Conservation (phyloP, 176 grass and related monocot genomes). For the Avena atlantica region DNA sequence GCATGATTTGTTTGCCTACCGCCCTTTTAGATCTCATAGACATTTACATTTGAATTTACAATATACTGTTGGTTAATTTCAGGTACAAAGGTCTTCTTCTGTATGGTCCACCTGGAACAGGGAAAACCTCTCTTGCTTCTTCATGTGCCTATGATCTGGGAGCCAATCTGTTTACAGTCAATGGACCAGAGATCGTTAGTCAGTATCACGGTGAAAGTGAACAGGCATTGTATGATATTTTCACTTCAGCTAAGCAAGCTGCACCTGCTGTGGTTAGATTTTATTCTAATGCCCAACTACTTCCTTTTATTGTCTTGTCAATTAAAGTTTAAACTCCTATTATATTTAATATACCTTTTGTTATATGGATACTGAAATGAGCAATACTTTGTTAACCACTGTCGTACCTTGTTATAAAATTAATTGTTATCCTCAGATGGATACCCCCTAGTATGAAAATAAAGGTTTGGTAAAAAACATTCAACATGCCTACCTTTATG, state of each 20-base stretch:
- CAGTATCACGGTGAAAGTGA: conserved; percentile 92
- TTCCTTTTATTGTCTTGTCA: conserved; percentile 5
- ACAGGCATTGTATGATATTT: conserved; percentile 76
- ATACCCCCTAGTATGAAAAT: conserved; percentile 5
- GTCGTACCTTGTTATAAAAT: background rate
- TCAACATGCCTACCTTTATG: conserved; percentile 17
- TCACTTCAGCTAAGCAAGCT: conserved; percentile 71
- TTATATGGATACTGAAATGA: background rate
- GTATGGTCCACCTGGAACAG: conserved; percentile 94
- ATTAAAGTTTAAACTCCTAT: background rate
- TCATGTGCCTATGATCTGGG: conserved; percentile 68
- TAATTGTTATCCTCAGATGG: background rate
- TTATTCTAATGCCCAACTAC: conserved; percentile 38
- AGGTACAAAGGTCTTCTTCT: conserved; percentile 97
- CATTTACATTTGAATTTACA: conserved; percentile 23
- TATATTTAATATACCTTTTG: background rate
- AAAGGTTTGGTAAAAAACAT: background rate
- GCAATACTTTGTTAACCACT: background rate
- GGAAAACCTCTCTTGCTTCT: conserved; percentile 88
- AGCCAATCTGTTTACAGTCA: conserved; percentile 75
- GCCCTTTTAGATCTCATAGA: background rate
- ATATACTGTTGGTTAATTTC: conserved; percentile 38
- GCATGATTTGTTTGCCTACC: background rate
- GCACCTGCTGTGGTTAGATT: conserved; percentile 82
- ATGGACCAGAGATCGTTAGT: conserved; percentile 90